These are phyloP conservation scores for Turnera subulata DNA, from an alignment of 345 rosid species.

Conservation along the genomic window DNA sequence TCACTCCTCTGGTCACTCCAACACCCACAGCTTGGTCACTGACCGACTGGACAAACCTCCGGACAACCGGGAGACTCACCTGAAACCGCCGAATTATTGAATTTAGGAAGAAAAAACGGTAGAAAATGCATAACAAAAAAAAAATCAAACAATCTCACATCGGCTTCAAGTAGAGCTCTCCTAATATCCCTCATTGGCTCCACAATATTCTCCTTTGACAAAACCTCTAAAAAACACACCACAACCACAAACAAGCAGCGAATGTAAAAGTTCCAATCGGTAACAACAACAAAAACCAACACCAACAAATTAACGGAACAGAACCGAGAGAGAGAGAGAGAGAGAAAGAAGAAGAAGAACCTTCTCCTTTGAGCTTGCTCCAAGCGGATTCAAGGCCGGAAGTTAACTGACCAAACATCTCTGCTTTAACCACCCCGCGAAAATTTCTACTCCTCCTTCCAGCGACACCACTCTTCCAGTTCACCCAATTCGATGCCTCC, in stretches of 20 bases:
- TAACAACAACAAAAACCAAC: neutral
- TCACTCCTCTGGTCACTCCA: conserved; percentile 82
- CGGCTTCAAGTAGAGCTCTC: conserved; percentile 96
- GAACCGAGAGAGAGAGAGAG: neutral
- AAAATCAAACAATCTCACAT: conserved; percentile 42
- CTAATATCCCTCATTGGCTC: conserved; percentile 99
- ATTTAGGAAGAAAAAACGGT: neutral
- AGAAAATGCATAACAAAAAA: neutral
- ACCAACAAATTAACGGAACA: neutral
- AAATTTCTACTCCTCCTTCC: conserved; percentile 31
- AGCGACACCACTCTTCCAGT: conserved; percentile 35
- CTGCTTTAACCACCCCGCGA: conserved; percentile 60
- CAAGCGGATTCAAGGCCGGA: conserved; percentile 96
- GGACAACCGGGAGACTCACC: conserved; percentile 98
- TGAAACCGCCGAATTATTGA: conserved; percentile 28
- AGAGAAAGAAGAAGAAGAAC: conserved; percentile 27
- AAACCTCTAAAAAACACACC: conserved; percentile 49
- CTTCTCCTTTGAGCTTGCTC: conserved; percentile 97
- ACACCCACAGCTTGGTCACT: conserved; percentile 89
- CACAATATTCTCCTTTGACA: conserved; percentile 88
- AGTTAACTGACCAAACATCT: conserved; percentile 93
- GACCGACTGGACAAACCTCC: conserved; percentile 89
- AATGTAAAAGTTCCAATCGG: neutral
- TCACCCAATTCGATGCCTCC: conserved; percentile 68
- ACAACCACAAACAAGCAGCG: conserved; percentile 5